Percentiles rank a stretch among this genome's conserved stretches.
Evolutionary conservation across 2,329 filamentous ascomycete genomes (phyloP).

Genomic region (Fusarium haematococcum): DNA sequence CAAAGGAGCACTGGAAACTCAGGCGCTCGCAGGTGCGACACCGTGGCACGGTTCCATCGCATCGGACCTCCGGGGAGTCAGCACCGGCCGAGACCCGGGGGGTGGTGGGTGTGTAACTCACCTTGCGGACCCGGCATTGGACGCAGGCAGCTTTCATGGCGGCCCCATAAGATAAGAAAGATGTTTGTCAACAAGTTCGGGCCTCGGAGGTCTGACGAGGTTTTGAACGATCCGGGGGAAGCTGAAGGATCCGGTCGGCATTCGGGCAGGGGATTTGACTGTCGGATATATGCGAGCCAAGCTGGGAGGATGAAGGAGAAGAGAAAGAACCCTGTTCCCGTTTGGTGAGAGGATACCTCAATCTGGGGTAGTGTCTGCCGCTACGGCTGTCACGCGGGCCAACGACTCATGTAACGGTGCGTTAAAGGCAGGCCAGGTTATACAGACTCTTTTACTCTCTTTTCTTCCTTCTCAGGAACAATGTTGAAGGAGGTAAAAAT

Average conservation of each 20-base stretch:
- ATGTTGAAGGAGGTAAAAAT: not conserved
- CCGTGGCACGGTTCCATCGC: conserved; percentile 41
- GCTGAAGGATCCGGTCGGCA: not conserved
- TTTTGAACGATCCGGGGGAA: not conserved
- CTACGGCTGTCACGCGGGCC: conserved; percentile 5
- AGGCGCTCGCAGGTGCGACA: conserved; percentile 44
- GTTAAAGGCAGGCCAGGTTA: not conserved
- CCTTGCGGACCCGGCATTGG: conserved; percentile 46
- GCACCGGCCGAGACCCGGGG: conserved; percentile 39
- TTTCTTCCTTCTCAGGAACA: not conserved
- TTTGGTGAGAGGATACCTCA: not conserved
- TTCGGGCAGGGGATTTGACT: not conserved
- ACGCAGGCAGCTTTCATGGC: conserved; percentile 45
- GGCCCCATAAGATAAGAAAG: conserved; percentile 2
- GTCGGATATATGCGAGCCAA: not conserved
- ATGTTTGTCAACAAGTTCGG: not conserved
- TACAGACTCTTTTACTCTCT: not conserved
- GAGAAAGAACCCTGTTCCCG: not conserved
- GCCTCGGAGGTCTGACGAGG: not conserved
- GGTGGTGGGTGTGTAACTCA: conserved; percentile 9
- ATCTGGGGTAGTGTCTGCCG: conserved; percentile 8
- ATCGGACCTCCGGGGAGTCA: conserved; percentile 46
- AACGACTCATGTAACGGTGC: conserved; percentile 2
- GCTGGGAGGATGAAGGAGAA: not conserved
- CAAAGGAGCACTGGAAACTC: conserved; percentile 44